phyloP scores from a whole-genome alignment of 768 basidiomycete genomes.

The Nevesoporus exiguus region DNA sequence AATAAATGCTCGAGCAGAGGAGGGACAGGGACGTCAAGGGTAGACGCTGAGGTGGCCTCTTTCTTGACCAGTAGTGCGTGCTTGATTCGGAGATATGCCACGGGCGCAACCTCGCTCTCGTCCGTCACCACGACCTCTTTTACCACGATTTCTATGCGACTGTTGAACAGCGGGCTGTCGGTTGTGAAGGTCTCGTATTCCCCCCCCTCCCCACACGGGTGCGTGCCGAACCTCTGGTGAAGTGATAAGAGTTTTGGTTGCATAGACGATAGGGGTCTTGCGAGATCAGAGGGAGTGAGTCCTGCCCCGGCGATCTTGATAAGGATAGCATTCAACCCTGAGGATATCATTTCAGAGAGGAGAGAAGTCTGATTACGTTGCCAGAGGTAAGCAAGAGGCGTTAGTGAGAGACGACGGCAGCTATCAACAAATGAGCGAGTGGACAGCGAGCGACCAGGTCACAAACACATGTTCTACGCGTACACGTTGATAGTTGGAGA shows the following conservation, averaged over 20 bases:
- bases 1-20: conserved; percentile 43
- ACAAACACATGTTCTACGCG: conserved; percentile 96
- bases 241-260: conserved; percentile 67
- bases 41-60: neutral
- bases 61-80: conserved; percentile 63
- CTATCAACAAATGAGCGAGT: conserved; percentile 36
- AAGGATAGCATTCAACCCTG: conserved; percentile 75
- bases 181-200: conserved; percentile 95
- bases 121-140: conserved; percentile 74
- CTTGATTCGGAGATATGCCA: conserved; percentile 86
- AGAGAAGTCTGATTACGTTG: conserved; percentile 86
- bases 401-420: conserved; percentile 76
- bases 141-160: conserved; percentile 62
- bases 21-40: conserved; percentile 39
- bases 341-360: conserved; percentile 80
- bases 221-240: conserved; percentile 79
- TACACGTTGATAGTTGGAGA: conserved; percentile 95
- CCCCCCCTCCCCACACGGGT: conserved; percentile 96
- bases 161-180: conserved; percentile 86
- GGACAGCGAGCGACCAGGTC: neutral
- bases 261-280: conserved; percentile 72
- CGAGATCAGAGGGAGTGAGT: conserved; percentile 71
- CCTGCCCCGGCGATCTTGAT: conserved; percentile 98
- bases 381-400: conserved; percentile 88
- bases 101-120: conserved; percentile 81